phyloP scores from a whole-genome alignment of 1,284 basidiomycete genomes.

The Testicularia cyperi region DNA sequence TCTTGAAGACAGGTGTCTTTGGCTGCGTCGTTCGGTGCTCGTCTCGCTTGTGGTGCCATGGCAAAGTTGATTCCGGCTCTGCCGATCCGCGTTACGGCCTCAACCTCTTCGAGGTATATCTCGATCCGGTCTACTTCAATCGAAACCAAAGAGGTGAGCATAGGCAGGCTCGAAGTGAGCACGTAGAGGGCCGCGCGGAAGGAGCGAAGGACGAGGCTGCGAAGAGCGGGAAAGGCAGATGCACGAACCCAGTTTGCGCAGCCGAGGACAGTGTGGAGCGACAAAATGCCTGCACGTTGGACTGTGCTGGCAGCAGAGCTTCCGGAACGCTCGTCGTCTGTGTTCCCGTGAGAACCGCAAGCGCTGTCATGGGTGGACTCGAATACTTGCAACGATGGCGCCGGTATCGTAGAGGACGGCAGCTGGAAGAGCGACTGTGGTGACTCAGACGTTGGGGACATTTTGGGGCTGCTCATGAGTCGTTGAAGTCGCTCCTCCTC shows the following conservation, averaged over 20 bases:
- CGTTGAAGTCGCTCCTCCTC: slow-evolving; percentile 26
- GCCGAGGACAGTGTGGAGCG: slow-evolving; percentile 14
- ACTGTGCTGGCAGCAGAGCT: slow-evolving; percentile 3
- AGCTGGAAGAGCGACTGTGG: slow-evolving; percentile 1
- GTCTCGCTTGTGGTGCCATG: slow-evolving; percentile 28
- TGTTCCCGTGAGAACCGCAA: too few species aligned
- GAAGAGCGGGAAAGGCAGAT: slow-evolving; percentile 11
- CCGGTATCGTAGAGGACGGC: not conserved
- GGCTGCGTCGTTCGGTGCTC: not conserved
- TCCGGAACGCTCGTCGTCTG: too few species aligned
- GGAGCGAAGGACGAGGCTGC: slow-evolving; percentile 7
- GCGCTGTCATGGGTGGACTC: not conserved
- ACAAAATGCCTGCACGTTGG: slow-evolving; percentile 21
- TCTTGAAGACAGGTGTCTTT: not conserved
- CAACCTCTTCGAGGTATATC: slow-evolving; percentile 38
- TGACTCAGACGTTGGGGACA: slow-evolving; percentile 8
- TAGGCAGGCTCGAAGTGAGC: slow-evolving; percentile 40
- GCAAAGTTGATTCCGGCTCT: slow-evolving; percentile 32
- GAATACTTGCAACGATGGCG: too few species aligned
- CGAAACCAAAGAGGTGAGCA: slow-evolving; percentile 46
- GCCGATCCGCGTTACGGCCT: slow-evolving; percentile 34
- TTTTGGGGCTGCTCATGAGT: slow-evolving; percentile 30
- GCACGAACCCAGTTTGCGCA: slow-evolving; percentile 12
- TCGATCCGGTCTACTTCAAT: slow-evolving; percentile 47
- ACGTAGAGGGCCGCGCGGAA: slow-evolving; percentile 38